A percentile compares a stretch with the other conserved stretches of the same genome.
Conservation (phyloP, 192 early-diverging fungal species). For the Thoreauomyces humboldtii region DNA sequence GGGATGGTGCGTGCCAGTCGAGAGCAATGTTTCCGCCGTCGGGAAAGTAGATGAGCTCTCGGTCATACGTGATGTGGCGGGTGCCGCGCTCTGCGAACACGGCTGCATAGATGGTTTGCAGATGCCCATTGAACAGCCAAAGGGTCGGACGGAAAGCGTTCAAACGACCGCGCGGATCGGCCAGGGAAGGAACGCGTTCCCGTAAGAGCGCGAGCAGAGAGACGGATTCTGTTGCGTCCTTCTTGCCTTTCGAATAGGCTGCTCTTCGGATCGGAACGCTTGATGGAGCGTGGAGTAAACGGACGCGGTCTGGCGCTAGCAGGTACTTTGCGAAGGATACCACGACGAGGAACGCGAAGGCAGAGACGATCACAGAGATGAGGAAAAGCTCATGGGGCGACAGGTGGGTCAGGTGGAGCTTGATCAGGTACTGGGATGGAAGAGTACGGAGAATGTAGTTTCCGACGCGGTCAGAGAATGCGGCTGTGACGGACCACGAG, state of each 20-base stretch:
- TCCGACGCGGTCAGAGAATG: not conserved
- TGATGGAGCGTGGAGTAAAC: not conserved
- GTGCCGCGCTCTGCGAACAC: conserved; percentile 33
- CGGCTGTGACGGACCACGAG: too few relatives aligned
- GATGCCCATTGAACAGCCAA: conserved; percentile 71
- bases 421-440: not conserved
- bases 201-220: conserved; percentile 7
- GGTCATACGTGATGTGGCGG: conserved; percentile 54
- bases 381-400: not conserved
- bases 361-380: not conserved
- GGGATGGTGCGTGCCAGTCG: conserved; percentile 81
- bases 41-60: conserved; percentile 56
- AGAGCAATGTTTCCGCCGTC: conserved; percentile 86
- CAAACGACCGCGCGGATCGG: not conserved
- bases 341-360: not conserved
- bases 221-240: not conserved
- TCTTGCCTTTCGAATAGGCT: not conserved
- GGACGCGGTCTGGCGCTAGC: not conserved
- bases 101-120: conserved; percentile 75
- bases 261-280: not conserved
- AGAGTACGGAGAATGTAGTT: not conserved
- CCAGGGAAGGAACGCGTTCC: conserved; percentile 2
- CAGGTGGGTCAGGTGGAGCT: not conserved
- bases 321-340: not conserved
- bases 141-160: conserved; percentile 64